Conservation (phyloP, 2,329 filamentous ascomycete genomes). For the Mariannaea elegans region DNA sequence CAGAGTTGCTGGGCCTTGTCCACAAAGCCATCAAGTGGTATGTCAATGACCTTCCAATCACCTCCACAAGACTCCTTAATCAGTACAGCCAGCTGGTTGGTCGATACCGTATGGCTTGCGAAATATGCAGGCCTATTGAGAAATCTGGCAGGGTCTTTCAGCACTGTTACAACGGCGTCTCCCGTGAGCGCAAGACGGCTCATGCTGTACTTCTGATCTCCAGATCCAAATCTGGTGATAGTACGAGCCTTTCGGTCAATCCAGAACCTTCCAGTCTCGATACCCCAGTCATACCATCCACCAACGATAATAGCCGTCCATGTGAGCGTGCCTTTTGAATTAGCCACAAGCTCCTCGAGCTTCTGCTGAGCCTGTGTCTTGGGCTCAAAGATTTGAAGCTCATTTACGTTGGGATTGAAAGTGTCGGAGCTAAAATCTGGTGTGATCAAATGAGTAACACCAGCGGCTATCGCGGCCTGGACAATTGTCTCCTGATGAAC, state of each 20-base stretch:
- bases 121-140: conserved; percentile 22
- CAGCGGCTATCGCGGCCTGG: conserved; percentile 26
- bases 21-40: neutral
- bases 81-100: conserved; percentile 2
- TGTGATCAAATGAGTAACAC: conserved; percentile 29
- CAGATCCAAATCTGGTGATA: conserved; percentile 23
- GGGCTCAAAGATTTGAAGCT: conserved; percentile 22
- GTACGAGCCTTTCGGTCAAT: conserved; percentile 16
- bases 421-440: conserved; percentile 36
- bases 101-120: conserved; percentile 16
- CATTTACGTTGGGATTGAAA: conserved; percentile 20
- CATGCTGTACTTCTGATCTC: conserved; percentile 19
- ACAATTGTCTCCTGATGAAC: conserved; percentile 29
- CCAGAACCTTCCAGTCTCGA: conserved; percentile 31
- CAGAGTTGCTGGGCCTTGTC: neutral
- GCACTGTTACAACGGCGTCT: conserved; percentile 13
- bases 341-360: conserved; percentile 20
- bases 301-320: conserved; percentile 36
- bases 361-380: conserved; percentile 30
- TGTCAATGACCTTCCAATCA: neutral
- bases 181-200: conserved; percentile 16
- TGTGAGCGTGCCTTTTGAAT: neutral
- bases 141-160: conserved; percentile 7
- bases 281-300: conserved; percentile 34
- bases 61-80: neutral